phyloP scores from a whole-genome alignment of 148 eudicot genomes.

The Talinum fruticosum region DNA sequence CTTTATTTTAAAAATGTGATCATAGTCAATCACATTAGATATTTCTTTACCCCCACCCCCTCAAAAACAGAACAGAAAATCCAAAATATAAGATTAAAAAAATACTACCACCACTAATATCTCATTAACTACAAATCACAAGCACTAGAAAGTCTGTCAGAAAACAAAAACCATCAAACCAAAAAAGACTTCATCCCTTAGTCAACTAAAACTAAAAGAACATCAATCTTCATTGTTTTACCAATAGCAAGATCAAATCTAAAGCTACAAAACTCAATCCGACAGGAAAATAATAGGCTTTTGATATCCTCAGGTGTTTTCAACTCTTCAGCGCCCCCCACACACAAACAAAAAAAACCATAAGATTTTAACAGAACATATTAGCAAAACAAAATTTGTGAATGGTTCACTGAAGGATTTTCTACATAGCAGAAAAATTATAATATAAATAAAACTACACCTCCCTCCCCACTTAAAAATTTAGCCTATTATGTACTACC shows the following conservation, averaged over 20 bases:
- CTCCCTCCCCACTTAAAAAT: no score
- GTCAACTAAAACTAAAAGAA: not conserved
- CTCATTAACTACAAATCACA: not conserved
- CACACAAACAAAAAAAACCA: no score
- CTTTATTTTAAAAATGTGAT: not conserved
- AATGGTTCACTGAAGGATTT: no score
- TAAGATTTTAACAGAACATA: not conserved
- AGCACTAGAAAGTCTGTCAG: not conserved
- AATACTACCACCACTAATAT: no score
- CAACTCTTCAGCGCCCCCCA: not conserved
- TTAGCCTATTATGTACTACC: no score
- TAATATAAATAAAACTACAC: no score
- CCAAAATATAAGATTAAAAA: no score
- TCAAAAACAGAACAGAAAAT: no score
- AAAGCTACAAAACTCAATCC: not conserved
- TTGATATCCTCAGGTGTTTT: not conserved
- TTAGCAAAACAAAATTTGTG: not conserved
- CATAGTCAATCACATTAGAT: not conserved
- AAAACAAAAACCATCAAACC: not conserved
- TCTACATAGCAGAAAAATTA: no score
- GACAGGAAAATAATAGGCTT: not conserved
- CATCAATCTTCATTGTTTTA: not conserved
- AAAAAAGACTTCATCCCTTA: not conserved
- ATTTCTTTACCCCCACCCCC: no score
- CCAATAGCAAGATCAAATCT: not conserved